phyloP scores from a whole-genome alignment of 768 basidiomycete species.

The Mycena leptocephala region DNA sequence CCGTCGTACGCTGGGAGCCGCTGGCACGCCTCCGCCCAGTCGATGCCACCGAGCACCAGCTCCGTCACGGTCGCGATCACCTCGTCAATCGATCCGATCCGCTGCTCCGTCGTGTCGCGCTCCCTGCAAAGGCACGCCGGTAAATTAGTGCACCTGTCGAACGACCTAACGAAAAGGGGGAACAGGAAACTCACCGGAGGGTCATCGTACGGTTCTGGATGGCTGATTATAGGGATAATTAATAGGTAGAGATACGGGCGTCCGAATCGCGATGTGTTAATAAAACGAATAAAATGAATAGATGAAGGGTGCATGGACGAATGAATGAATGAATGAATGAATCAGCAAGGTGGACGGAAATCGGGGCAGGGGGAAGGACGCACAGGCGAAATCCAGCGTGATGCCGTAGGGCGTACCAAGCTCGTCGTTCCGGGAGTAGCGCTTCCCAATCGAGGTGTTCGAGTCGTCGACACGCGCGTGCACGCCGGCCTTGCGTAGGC shows the following conservation, averaged over 20 bases:
- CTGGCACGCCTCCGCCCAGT: slow-evolving; percentile 84
- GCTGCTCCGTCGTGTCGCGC: slow-evolving; percentile 94
- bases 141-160: slow-evolving; percentile 5
- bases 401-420: slow-evolving; percentile 97
- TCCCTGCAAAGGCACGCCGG: slow-evolving; percentile 68
- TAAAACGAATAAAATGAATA: slow-evolving; percentile 6
- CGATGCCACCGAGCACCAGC: slow-evolving; percentile 81
- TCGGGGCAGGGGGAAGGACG: slow-evolving; percentile 40
- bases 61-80: slow-evolving; percentile 88
- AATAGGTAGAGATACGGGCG: not conserved
- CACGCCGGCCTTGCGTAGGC: slow-evolving; percentile 90
- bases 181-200: slow-evolving; percentile 75
- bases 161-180: slow-evolving; percentile 4
- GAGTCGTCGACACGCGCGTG: slow-evolving; percentile 97
- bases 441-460: slow-evolving; percentile 94
- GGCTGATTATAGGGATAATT: slow-evolving; percentile 62
- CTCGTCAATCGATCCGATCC: slow-evolving; percentile 92
- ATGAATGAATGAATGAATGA: slow-evolving; percentile 9
- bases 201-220: slow-evolving; percentile 95
- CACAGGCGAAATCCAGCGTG: slow-evolving; percentile 94
- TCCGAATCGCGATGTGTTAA: not conserved
- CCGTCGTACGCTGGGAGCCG: slow-evolving; percentile 88
- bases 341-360: slow-evolving; percentile 11
- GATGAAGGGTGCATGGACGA: not conserved
- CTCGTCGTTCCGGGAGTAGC: slow-evolving; percentile 98